Evolutionary conservation across 768 basidiomycete species (phyloP), one percentile per base, ranked within the genome.

Genomic region (Termitomyces sp.): DNA sequence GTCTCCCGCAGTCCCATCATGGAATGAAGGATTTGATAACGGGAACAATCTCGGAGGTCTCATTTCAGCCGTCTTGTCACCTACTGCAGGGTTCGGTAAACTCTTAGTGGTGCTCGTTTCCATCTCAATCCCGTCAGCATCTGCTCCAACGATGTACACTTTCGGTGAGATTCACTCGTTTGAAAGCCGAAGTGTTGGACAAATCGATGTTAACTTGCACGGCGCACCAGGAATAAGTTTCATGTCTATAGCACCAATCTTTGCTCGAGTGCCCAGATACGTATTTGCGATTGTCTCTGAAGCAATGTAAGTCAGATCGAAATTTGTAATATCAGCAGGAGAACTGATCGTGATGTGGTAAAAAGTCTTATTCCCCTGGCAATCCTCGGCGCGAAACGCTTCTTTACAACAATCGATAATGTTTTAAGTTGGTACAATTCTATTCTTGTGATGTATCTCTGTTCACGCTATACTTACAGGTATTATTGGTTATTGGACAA

Each of bases 101-200:
- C 82, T 89, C 68, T 72, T 91, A 42, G 75, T 85, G 0, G 86
- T 88, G 27, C 64, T 94, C 52, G 75, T 93, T 58, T 83, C 86
- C n/a, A 70, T 94, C 31, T 85, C 85, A 54, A 83, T 91, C 13
- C 81, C 84, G 1, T 85, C 81, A 4, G 88, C 90, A 61, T 86
- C 84, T 57, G 87, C 88, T 1, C 83, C 85, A 2, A 88, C 86
- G 5, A 84, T 92, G 65, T 94, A 94, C 66, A 86, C 85, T 5
- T 84, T 85, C 59, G 81, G 84, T 75, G 45, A 60, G 66, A 15
- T 5, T 25, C 29, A 29, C 32, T 9, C 15, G 11, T 36, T 12
- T 7, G 5, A 20, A 31, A n/a, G 15, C 0, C 23, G 15, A 12
- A 22, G 7, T 20, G 20, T 39, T 5, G 15, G 27, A 9, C 7